phyloP scores from a whole-genome alignment of 208 protist species.

The Acanthamoeba quina region DNA sequence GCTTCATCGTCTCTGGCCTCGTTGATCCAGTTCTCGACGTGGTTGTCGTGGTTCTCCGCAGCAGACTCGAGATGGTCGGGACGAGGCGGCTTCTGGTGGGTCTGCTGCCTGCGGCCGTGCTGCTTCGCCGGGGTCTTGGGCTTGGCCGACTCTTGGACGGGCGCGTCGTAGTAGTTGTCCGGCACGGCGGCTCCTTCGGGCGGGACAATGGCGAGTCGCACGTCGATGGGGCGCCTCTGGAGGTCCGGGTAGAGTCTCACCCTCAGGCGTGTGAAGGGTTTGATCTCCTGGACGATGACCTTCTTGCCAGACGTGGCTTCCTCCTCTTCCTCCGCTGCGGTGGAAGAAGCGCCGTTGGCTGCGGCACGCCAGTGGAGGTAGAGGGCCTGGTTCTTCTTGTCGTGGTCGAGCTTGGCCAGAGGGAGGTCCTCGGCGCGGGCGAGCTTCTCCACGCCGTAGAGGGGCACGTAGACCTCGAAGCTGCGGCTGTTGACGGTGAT shows the following conservation, averaged over 20 bases:
- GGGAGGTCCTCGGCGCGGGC: constrained; percentile 54
- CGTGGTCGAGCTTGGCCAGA: constrained; percentile 61
- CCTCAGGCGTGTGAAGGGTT: constrained; percentile 69
- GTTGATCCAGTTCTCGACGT: constrained; percentile 3
- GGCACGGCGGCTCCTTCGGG: background rate
- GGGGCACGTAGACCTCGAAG: constrained; percentile 69
- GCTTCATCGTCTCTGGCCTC: constrained; percentile 3
- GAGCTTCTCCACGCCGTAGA: constrained; percentile 70
- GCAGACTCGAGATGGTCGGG: background rate
- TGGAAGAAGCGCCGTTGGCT: background rate
- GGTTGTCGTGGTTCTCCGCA: background rate
- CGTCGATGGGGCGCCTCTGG: constrained; percentile 63
- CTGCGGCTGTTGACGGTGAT: constrained; percentile 37
- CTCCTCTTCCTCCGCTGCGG: background rate
- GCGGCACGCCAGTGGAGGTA: constrained; percentile 51
- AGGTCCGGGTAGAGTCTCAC: constrained; percentile 70
- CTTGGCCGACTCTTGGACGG: background rate
- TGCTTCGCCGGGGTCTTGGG: constrained; percentile 49
- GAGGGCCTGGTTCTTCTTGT: constrained; percentile 62
- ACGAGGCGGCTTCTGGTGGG: background rate
- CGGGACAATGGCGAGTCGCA: constrained; percentile 24
- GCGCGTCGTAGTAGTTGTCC: constrained; percentile 37
- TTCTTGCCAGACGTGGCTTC: background rate
- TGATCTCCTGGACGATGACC: constrained; percentile 56
- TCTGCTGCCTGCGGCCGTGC: constrained; percentile 2